Base-by-base conservation (phyloP, 2,329 filamentous ascomycete genomes). In the Erysiphe pulchra region DNA sequence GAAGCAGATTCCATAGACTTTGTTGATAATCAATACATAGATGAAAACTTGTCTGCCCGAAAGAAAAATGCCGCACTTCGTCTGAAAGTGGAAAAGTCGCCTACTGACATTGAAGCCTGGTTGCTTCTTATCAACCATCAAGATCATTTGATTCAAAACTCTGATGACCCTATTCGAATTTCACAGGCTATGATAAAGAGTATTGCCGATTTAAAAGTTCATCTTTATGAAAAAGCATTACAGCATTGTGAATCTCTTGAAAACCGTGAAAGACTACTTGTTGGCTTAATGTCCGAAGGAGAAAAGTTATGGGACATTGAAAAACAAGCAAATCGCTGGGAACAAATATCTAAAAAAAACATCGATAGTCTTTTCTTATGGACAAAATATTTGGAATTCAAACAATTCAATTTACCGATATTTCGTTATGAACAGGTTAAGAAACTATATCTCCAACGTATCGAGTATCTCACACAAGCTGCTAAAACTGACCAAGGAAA, bases 51-150 rank as follows among this genome's bases (percentile, higher is more conserved):
- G 30, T 64, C 68, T 2, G 57, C 70, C 2, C 71, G 65, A 40
- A 62, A 67, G 55, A 69, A 62, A 47, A 74, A 73, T 13, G 65
- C 77, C 0, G 64, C 75, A 45, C 64, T 94, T 8, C 72, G 70
- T 2, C 71, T 69, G 12, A 67, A 59, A 30, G 74, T 84, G 32
- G 75, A 78, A 46, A 65, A 77, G 1, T 59, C 72, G 18, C 82
- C 85, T 1, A 59, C 67, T 6, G 71, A 92, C 54, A 65, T 81
- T 17, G 63, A 75, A 38, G 67, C 74, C 16, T 95, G 87, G 87
- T 60, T 92, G 14, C 67, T 72, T 34, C 66, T 94, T n/a, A 78
- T 87, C 41, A 63, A 75, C 8, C 75, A 92, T 49, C 87, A 95
- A 61, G 75, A 84, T 49, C 59, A 61, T 2, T 65, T 92, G 46